Evolutionary conservation across 2,329 filamentous ascomycete species (phyloP).

Genomic region (Raffaelea deltoideospora): DNA sequence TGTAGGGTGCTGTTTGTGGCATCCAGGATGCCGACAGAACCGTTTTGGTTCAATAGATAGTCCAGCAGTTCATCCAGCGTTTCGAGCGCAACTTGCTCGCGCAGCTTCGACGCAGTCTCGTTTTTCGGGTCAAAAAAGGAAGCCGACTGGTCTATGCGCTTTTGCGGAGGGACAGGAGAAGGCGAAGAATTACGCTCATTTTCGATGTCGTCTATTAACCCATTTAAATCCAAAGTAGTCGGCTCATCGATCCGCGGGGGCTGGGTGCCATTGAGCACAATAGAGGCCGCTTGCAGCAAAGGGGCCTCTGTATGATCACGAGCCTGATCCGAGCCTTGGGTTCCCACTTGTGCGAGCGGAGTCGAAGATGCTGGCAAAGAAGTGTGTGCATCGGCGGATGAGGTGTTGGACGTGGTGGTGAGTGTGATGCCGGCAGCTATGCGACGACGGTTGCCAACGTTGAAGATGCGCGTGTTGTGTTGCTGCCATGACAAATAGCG

Average conservation of each 20-base stretch:
- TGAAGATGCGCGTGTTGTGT: conserved; percentile 92
- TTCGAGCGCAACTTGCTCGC: conserved; percentile 83
- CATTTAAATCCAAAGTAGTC: conserved; percentile 22
- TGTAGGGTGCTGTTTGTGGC: conserved; percentile 92
- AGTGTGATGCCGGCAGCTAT: conserved; percentile 51
- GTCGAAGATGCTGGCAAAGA: not conserved
- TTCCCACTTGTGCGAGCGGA: not conserved
- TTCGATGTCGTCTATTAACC: not conserved
- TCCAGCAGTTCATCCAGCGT: conserved; percentile 86
- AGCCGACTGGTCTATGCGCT: conserved; percentile 71
- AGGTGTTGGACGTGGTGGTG: conserved; percentile 12
- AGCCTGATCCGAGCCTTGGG: no score
- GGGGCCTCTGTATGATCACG: conserved; percentile 27
- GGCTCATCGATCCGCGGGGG: conserved; percentile 24
- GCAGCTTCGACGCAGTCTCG: conserved; percentile 60
- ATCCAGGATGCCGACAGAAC: conserved; percentile 88
- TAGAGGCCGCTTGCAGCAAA: conserved; percentile 37
- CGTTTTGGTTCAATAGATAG: conserved; percentile 68
- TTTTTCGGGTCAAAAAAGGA: conserved; percentile 91
- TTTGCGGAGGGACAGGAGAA: conserved; percentile 17
- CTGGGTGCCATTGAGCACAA: conserved; percentile 39
- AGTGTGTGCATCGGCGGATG: not conserved
- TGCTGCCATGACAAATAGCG: conserved; percentile 95
- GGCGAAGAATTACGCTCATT: no score
- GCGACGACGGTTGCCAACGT: conserved; percentile 82